These are phyloP conservation scores for Neonectria sp. DNA, from an alignment of 2,329 filamentous ascomycete genomes.

Conservation along the genomic window DNA sequence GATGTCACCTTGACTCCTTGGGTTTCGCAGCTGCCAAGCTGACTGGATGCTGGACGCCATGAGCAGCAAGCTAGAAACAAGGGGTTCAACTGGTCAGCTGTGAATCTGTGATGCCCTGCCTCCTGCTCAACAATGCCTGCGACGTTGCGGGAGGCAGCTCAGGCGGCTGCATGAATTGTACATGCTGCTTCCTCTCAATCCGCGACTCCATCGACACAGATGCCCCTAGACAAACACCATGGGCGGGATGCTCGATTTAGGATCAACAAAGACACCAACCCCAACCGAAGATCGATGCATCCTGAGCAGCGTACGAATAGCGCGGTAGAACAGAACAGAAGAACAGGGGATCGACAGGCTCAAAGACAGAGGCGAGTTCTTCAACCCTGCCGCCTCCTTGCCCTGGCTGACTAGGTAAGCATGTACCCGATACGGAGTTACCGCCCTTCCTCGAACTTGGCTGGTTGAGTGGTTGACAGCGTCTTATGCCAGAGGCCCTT, in stretches of 20 bases:
- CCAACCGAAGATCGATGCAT: constrained; percentile 16
- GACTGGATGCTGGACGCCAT: constrained; percentile 16
- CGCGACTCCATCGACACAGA: constrained; percentile 12
- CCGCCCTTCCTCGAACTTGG: constrained; percentile 25
- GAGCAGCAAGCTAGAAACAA: constrained; percentile 15
- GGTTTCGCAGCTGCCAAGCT: constrained; percentile 21
- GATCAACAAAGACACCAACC: constrained; percentile 19
- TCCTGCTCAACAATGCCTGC: constrained; percentile 7
- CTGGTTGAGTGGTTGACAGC: constrained; percentile 21
- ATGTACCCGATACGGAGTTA: constrained; percentile 13
- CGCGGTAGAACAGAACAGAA: background rate
- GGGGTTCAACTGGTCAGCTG: background rate
- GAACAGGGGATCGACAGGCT: constrained; percentile 12
- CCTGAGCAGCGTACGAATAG: background rate
- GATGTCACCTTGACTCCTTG: constrained; percentile 16
- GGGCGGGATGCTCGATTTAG: constrained; percentile 18
- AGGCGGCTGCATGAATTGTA: constrained; percentile 23
- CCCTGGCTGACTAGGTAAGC: background rate
- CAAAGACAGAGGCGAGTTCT: background rate
- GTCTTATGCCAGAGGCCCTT: constrained; percentile 26
- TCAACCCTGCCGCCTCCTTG: constrained; percentile 6
- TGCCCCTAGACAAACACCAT: background rate
- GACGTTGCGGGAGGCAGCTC: constrained; percentile 10
- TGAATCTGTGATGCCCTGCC: constrained; percentile 2
- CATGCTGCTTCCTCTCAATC: constrained; percentile 17